phyloP scores from a whole-genome alignment of 2,329 filamentous ascomycete species.

The Eutypa lata region DNA sequence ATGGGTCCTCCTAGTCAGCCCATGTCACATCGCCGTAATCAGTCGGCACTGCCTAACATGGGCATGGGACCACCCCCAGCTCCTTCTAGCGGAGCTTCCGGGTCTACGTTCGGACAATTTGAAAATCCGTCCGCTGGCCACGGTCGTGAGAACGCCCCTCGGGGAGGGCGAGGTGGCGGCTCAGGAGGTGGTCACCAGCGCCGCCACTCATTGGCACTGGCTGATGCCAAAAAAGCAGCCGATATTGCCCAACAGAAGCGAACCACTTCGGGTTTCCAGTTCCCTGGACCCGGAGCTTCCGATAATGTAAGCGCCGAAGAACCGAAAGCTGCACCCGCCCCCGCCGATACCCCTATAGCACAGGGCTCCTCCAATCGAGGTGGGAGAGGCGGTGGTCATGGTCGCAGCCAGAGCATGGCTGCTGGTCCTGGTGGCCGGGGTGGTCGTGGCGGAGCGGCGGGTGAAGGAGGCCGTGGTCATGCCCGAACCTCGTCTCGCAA shows the following conservation, averaged over 20 bases:
- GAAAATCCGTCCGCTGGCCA: slow-evolving; percentile 59
- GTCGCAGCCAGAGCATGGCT: slow-evolving; percentile 90
- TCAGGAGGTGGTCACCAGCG: slow-evolving; percentile 80
- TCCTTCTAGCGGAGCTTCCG: slow-evolving; percentile 86
- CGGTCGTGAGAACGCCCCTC: slow-evolving; percentile 64
- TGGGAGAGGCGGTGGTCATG: slow-evolving; percentile 58
- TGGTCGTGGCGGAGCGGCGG: slow-evolving; percentile 58
- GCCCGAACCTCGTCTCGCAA: slow-evolving; percentile 82
- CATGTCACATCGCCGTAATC: slow-evolving; percentile 90
- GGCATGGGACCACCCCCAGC: slow-evolving; percentile 84
- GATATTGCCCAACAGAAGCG: slow-evolving; percentile 96
- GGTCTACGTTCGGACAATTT: slow-evolving; percentile 75
- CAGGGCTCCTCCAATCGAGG: slow-evolving; percentile 46
- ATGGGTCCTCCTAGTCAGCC: slow-evolving; percentile 77
- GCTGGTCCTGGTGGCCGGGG: slow-evolving; percentile 66
- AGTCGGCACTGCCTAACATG: slow-evolving; percentile 92
- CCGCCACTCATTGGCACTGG: slow-evolving; percentile 89
- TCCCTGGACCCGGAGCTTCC: slow-evolving; percentile 72
- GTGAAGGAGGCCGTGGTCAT: slow-evolving; percentile 65
- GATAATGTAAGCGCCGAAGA: slow-evolving; percentile 58
- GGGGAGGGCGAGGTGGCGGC: slow-evolving; percentile 72
- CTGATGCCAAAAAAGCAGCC: slow-evolving; percentile 96
- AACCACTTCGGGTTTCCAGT: slow-evolving; percentile 91
- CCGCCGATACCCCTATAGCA: slow-evolving; percentile 37
- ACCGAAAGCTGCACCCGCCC: slow-evolving; percentile 48